Evolutionary conservation across 2,329 filamentous ascomycete genomes (phyloP), one percentile per base, ranked within the genome.

Genomic region (Nothopassalora personata): DNA sequence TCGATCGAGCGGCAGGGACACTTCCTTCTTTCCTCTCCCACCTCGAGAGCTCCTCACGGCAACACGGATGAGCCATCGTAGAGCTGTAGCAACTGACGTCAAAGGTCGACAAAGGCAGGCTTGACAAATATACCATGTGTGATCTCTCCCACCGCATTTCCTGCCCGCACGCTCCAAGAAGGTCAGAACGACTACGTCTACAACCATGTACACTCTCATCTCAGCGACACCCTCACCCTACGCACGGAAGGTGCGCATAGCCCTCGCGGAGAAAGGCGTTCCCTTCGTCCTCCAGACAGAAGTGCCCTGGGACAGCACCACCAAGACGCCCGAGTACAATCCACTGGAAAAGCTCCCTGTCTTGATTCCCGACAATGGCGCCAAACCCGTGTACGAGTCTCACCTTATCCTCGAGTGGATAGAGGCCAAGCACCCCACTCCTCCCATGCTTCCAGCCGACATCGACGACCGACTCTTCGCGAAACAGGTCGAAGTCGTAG

Each of bases 161-260:
- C 46, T 27, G 27, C 7, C 28, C 46, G 28, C 28, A 28, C 11
- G 5, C 39, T 43, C 39, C 13, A 18, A 13, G 4, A 49, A 13
- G 28, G 10, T 30, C 18, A 28, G 2, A 27, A 49, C 10, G 23
- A 49, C 11, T 19, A 34, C 49, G 13, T 10, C 30, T 18, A 58
- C 11, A 36, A 64, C 60, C 58, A 63, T 65, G 54, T 71, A 67
- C 47, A 70, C 65, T 2, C 62, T 72, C 15, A 71, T 72, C 60
- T 66, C 61, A 53, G 73, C 73, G 8, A 74, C 73, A 1, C 72
- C 74, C 15, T 75, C 72, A 2, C 74, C 74, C 8, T 76, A 75
- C 61, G 74, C 75, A 8, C 72, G 74, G 47, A 76, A 77, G 68
- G 72, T 76, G 45, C 71, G 75, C 62, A 76, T 77, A 34, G 70